phyloP scores from a whole-genome alignment of 2,329 filamentous ascomycete genomes.

The Cadophora malorum region DNA sequence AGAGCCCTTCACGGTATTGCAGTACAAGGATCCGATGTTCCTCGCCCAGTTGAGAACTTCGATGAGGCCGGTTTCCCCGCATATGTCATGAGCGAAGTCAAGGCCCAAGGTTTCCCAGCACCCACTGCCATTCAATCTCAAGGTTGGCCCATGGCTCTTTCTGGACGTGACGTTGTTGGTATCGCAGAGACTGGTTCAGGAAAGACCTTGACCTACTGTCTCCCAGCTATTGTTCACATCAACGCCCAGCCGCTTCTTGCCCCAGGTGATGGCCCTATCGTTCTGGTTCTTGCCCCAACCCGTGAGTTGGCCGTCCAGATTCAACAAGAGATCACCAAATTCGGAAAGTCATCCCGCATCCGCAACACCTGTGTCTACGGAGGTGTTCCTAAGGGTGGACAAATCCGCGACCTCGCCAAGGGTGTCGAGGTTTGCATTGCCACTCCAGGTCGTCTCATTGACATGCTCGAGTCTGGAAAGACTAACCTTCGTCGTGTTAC shows the following conservation, averaged over 20 bases:
- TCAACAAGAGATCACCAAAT: conserved; percentile 98
- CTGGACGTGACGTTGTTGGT: conserved; percentile 97
- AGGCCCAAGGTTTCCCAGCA: conserved; percentile 92
- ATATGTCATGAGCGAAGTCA: conserved; percentile 98
- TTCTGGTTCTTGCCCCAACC: conserved; percentile 93
- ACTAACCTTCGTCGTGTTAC: conserved; percentile 98
- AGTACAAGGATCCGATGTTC: conserved; percentile 79
- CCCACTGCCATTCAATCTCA: conserved; percentile 98
- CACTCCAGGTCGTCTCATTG: conserved; percentile 95
- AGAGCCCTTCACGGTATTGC: conserved; percentile 85
- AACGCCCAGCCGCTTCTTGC: conserved; percentile 97
- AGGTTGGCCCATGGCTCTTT: conserved; percentile 98
- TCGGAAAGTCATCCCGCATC: conserved; percentile 96
- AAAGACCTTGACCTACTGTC: conserved; percentile 98
- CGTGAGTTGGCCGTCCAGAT: conserved; percentile 99
- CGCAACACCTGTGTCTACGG: conserved; percentile 99
- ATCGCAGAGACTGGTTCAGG: conserved; percentile 99
- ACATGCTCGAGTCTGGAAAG: conserved; percentile 97
- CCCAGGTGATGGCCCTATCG: conserved; percentile 94
- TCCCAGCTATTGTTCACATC: conserved; percentile 98
- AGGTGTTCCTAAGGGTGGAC: conserved; percentile 96
- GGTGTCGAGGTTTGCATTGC: conserved; percentile 99
- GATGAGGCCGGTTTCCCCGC: conserved; percentile 96
- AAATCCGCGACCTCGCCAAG: conserved; percentile 92
- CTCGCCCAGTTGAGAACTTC: conserved; percentile 94